phyloP scores from a whole-genome alignment of 148 eudicot genomes.

The Fagopyrum homotropicum region DNA sequence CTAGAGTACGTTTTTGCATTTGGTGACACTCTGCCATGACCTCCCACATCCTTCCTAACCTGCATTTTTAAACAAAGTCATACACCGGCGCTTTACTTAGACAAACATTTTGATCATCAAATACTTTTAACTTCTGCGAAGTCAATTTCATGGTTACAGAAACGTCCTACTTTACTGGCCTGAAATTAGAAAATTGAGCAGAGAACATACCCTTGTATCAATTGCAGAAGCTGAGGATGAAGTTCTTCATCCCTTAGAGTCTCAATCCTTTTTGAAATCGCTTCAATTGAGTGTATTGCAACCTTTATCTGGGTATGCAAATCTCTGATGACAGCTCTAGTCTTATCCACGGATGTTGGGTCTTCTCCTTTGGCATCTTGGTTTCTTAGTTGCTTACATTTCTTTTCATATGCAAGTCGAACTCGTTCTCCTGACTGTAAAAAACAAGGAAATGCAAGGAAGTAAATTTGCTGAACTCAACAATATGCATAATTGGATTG shows the following conservation, averaged over 20 bases:
- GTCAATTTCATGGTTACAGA: neutral
- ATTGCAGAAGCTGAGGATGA: constrained; percentile 80
- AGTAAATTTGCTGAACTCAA: neutral
- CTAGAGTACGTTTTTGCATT: constrained; percentile 72
- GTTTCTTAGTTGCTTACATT: constrained; percentile 63
- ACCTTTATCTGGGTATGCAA: constrained; percentile 86
- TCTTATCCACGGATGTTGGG: constrained; percentile 63
- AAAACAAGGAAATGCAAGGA: constrained; percentile 8
- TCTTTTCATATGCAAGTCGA: constrained; percentile 82
- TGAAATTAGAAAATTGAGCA: neutral
- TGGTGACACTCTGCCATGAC: constrained; percentile 91
- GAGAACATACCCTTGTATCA: constrained; percentile 73
- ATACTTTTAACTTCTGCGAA: neutral
- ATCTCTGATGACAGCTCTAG: constrained; percentile 67
- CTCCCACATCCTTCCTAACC: constrained; percentile 90
- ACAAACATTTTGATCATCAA: too few relatives aligned
- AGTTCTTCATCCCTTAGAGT: constrained; percentile 82
- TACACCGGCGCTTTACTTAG: neutral
- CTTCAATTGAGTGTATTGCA: constrained; percentile 88
- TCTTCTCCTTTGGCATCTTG: constrained; percentile 84
- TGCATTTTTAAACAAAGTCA: constrained; percentile 19
- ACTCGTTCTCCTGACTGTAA: constrained; percentile 75
- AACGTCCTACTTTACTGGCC: neutral
- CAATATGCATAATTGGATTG: neutral
- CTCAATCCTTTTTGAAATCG: constrained; percentile 86